A percentile compares a stretch with the other conserved stretches of the same genome.
Conservation (phyloP, 192 early-diverging fungal species). For the Coemansia sp. region DNA sequence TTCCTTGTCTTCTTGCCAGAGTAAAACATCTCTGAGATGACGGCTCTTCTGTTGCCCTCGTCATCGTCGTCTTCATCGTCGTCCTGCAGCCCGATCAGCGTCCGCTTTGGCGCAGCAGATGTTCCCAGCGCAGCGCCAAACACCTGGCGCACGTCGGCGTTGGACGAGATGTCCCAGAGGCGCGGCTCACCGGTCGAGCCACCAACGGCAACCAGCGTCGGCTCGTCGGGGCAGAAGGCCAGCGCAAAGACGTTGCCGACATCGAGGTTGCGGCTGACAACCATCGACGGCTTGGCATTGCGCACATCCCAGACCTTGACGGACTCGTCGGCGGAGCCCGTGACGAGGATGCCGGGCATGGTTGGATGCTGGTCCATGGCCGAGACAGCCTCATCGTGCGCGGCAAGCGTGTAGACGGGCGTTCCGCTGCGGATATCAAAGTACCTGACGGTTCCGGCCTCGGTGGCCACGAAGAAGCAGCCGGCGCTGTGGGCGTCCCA, state of each 20-base stretch:
- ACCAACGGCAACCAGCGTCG: slow-evolving; percentile 84
- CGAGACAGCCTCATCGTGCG: slow-evolving; percentile 89
- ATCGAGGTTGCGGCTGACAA: slow-evolving; percentile 83
- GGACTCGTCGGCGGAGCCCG: slow-evolving; percentile 85
- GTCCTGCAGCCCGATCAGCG: slow-evolving; percentile 46
- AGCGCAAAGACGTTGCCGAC: slow-evolving; percentile 84
- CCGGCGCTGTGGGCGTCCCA: slow-evolving; percentile 90
- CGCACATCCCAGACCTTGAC: slow-evolving; percentile 93
- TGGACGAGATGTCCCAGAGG: slow-evolving; percentile 92
- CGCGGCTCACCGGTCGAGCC: slow-evolving; percentile 89
- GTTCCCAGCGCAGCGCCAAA: slow-evolving; percentile 26
- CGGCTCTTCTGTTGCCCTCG: slow-evolving; percentile 34
- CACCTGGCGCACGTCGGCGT: slow-evolving; percentile 69
- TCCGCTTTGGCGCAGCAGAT: slow-evolving; percentile 14
- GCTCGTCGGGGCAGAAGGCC: slow-evolving; percentile 88
- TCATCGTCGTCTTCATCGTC: slow-evolving; percentile 55
- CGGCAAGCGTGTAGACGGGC: slow-evolving; percentile 87
- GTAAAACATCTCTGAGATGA: slow-evolving; percentile 47
- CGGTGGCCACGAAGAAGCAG: slow-evolving; percentile 80
- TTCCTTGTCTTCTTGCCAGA: not conserved
- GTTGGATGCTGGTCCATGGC: slow-evolving; percentile 82
- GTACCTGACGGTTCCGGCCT: slow-evolving; percentile 89
- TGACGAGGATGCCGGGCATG: slow-evolving; percentile 84
- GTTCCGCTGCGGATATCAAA: slow-evolving; percentile 73
- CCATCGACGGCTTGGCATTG: slow-evolving; percentile 74